Evolutionary conservation across 129 eudicot genomes (phyloP), one percentile per base, ranked within the genome.

Genomic region (Apium graveolens): DNA sequence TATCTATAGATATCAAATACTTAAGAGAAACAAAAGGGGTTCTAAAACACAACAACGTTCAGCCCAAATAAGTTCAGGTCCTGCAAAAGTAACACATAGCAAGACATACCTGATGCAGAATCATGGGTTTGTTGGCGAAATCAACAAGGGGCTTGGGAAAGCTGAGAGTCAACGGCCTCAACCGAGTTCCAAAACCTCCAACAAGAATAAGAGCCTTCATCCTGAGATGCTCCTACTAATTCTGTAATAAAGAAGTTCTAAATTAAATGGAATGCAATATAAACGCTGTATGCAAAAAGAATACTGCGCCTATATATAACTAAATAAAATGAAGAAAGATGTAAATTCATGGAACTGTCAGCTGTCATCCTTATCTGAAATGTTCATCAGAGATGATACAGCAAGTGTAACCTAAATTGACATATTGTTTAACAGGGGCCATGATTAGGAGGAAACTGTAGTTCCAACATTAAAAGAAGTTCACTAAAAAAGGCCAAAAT

Each of bases 121-220:
- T 95, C 98, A 95, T 95, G 43, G 98, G 98, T 76, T 95, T 95
- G 90, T 95, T 95, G 76, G 90, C 98, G 62, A 95, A 95, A 48
- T 95, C 98, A 77, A 95, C 98, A 18, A 95, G 97, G 26, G 98
- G 98, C 85, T 95, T 95, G 20, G 98, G 98, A 65, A 91, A 78
- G 60, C 96, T 95, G 55, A 91, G 90, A 48, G 97, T 95, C 81
- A 95, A 84, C 20, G 98, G 98, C 84, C 98, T 91, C 93, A 95
- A 83, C 79, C 98, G 90, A 39, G 98, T 95, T 65, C 98, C 98
- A 65, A 91, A 90, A 7, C 98, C 98, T 69, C 98, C 98, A 86
- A 95, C 98, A 79, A 95, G 98, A 86, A 95, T 91, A 37, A 95
- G 89, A 32, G 98, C 98, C 97, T 95, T 95, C 98, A 95, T 91